Conservation (phyloP, 768 basidiomycete species). For the Suillus cothurnatus region DNA sequence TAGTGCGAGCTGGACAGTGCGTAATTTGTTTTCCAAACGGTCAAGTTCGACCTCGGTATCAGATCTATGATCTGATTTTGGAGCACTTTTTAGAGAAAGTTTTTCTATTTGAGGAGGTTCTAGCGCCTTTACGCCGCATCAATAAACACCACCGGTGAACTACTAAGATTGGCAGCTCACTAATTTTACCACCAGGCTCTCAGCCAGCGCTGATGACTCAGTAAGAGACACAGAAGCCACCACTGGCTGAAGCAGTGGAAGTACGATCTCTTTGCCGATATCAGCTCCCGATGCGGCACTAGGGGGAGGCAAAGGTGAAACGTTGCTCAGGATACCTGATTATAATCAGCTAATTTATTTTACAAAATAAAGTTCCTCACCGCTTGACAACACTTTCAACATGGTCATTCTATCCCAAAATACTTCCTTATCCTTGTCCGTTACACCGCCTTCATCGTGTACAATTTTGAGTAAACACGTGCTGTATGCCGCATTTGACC, state of each 20-base stretch:
- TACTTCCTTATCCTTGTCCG: conserved; percentile 44
- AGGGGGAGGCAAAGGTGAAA: conserved; percentile 75
- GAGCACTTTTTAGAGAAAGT: conserved; percentile 61
- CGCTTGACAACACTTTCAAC: conserved; percentile 70
- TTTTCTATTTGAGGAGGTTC: conserved; percentile 55
- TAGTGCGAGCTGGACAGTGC: conserved; percentile 79
- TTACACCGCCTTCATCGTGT: conserved; percentile 33
- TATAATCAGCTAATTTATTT: conserved; percentile 4
- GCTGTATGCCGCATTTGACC: conserved; percentile 59
- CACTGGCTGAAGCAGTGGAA: conserved; percentile 71
- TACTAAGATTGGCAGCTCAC: conserved; percentile 34
- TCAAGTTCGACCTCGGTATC: conserved; percentile 71
- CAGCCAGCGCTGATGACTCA: conserved; percentile 50
- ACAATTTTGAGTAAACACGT: conserved; percentile 68
- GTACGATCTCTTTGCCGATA: conserved; percentile 68
- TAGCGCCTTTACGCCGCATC: conserved; percentile 37
- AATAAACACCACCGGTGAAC: neutral
- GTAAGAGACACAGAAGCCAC: conserved; percentile 60
- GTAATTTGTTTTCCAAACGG: conserved; percentile 66
- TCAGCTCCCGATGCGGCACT: conserved; percentile 62
- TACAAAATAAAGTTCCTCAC: conserved; percentile 40
- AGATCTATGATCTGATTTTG: conserved; percentile 78
- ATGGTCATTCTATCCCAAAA: conserved; percentile 51
- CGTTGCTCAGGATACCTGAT: conserved; percentile 74
- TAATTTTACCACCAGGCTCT: conserved; percentile 53